Percentiles rank a stretch among this genome's conserved stretches.
These are phyloP conservation scores for Pyropia haitanensis DNA, from an alignment of 23 red algal species.

Conservation along the genomic window DNA sequence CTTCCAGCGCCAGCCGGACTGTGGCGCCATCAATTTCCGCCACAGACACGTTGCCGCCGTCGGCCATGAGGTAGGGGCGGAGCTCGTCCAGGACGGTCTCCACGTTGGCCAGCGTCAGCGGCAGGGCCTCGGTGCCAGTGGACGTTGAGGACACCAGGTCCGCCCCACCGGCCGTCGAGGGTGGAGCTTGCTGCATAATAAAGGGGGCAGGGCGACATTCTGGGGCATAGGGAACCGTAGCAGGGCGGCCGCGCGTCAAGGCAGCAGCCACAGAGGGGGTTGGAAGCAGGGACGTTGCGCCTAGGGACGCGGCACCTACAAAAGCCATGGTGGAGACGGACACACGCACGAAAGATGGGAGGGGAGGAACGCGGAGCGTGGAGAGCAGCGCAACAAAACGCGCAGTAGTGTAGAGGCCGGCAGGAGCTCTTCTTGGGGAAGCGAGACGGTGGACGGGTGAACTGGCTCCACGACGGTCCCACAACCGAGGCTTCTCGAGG, in stretches of 20 bases:
- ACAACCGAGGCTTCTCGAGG: no score
- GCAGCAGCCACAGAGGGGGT: not conserved
- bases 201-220: not conserved
- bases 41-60: conserved; percentile 89
- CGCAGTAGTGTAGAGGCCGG: no score
- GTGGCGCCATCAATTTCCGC: conserved; percentile 96
- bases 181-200: not conserved
- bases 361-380: no score
- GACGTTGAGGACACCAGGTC: not conserved
- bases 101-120: conserved; percentile 65
- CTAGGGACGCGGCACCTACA: not conserved
- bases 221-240: not conserved
- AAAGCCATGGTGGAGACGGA: not conserved
- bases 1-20: conserved; percentile 73
- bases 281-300: not conserved
- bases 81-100: conserved; percentile 92
- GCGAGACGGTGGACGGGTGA: no score
- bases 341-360: no score
- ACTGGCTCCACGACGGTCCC: no score
- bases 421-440: no score
- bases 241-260: not conserved
- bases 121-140: conserved; percentile 14
- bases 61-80: conserved; percentile 92
- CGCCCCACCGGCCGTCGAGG: not conserved
- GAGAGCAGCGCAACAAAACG: no score